Percentiles rank a stretch among this genome's conserved stretches.
phyloP scores from a whole-genome alignment of 345 rosid genomes.

The Arabidopsis suecica region DNA sequence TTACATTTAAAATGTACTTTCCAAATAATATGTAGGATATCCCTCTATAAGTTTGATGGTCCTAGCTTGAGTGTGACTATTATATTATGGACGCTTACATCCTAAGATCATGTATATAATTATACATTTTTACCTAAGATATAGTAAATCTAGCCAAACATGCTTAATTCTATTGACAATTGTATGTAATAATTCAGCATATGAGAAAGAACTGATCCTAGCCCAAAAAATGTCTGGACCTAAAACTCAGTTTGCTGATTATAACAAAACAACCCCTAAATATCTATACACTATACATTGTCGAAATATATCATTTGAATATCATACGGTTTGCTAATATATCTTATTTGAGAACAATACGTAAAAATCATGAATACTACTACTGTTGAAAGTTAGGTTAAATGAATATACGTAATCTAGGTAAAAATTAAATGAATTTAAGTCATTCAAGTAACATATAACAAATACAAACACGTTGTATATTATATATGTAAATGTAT shows the following conservation, averaged over 20 bases:
- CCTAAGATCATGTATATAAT: no score
- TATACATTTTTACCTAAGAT: no score
- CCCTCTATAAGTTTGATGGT: no score
- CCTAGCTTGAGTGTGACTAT: no score
- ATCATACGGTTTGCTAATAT: neutral
- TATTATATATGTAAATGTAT: neutral
- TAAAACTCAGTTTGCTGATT: neutral
- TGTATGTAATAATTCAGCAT: no score
- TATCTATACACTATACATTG: neutral
- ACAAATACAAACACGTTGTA: neutral
- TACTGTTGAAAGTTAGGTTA: neutral
- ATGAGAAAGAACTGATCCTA: neutral
- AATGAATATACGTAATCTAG: no score
- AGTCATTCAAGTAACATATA: neutral
- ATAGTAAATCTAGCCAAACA: no score
- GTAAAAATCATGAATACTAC: neutral
- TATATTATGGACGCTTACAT: no score
- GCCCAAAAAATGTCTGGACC: neutral
- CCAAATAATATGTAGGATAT: no score
- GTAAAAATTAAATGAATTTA: neutral
- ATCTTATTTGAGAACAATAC: neutral
- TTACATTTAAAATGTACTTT: no score
- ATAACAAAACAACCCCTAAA: neutral
- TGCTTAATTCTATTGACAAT: no score
- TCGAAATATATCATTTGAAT: neutral